Percentiles rank a stretch among this genome's conserved stretches.
phyloP scores from a whole-genome alignment of 257 asterid species.

The Scutellaria minor region DNA sequence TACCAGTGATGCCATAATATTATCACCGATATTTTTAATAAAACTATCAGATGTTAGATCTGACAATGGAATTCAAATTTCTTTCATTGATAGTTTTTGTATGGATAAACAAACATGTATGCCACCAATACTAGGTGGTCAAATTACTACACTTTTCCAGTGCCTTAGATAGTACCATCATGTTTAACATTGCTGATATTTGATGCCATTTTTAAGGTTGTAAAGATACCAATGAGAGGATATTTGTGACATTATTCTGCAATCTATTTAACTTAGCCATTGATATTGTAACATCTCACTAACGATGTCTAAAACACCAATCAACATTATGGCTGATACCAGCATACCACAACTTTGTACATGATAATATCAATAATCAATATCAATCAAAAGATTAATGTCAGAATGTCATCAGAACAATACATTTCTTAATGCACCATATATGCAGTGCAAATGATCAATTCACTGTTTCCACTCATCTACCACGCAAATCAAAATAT shows the following conservation, averaged over 20 bases:
- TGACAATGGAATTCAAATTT: not conserved
- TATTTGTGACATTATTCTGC: not conserved
- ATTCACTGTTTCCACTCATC: not conserved
- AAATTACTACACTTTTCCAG: not conserved
- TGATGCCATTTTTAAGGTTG: not conserved
- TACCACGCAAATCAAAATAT: conserved; percentile 9
- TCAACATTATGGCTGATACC: conserved; percentile 10
- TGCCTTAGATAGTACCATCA: not conserved
- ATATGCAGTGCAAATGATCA: not conserved
- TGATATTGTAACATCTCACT: not conserved
- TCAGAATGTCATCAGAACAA: not conserved
- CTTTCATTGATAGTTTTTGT: not conserved
- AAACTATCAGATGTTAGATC: not conserved
- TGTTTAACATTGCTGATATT: not conserved
- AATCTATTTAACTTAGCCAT: not conserved
- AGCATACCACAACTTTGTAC: conserved; percentile 10
- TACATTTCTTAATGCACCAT: not conserved
- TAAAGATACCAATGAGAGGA: conserved; percentile 3
- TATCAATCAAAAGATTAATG: not conserved
- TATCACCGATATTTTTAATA: not conserved
- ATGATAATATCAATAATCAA: not conserved
- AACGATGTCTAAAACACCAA: not conserved
- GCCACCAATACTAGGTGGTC: not conserved
- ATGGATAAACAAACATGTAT: not conserved
- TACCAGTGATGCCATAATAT: not conserved